phyloP scores from a whole-genome alignment of 108 stramenopile species.

The Craspedostauros australis region DNA sequence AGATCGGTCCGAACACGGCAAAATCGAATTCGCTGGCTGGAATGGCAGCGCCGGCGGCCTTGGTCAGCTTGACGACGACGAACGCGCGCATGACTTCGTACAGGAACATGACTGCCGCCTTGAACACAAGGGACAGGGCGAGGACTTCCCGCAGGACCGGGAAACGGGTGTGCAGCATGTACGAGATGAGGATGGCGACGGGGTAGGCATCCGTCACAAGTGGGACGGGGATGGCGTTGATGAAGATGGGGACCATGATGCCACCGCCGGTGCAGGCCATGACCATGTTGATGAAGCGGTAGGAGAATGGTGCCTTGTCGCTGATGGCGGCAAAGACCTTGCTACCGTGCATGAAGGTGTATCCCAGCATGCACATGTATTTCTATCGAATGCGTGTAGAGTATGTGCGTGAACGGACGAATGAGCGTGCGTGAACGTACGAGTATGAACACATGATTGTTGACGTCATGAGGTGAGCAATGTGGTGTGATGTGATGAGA shows the following conservation, averaged over 20 bases:
- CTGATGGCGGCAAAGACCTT: conserved; percentile 57
- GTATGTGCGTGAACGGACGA: too few species aligned
- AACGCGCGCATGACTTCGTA: conserved; percentile 68
- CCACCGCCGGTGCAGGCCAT: conserved; percentile 83
- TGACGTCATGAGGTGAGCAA: not conserved
- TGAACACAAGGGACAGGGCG: conserved; percentile 39
- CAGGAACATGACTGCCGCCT: conserved; percentile 46
- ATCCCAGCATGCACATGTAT: conserved; percentile 69
- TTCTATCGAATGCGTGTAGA: conserved; percentile 7
- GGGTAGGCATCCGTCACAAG: conserved; percentile 78
- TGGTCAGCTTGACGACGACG: conserved; percentile 62
- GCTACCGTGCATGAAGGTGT: conserved; percentile 74
- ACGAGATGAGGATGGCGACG: conserved; percentile 64
- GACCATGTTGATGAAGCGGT: conserved; percentile 68
- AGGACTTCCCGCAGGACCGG: conserved; percentile 76
- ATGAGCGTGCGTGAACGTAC: not conserved
- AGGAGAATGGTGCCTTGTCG: conserved; percentile 39
- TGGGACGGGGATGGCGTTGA: conserved; percentile 77
- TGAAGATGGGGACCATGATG: conserved; percentile 79
- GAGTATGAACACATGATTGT: not conserved
- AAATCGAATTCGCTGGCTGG: conserved; percentile 64
- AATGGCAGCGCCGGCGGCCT: conserved; percentile 57
- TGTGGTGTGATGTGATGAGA: not conserved
- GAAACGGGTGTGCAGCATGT: conserved; percentile 62
- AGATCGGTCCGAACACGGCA: conserved; percentile 83